Evolutionary conservation across 768 basidiomycete genomes (phyloP).

Genomic region (Panaeolus cyanescens): DNA sequence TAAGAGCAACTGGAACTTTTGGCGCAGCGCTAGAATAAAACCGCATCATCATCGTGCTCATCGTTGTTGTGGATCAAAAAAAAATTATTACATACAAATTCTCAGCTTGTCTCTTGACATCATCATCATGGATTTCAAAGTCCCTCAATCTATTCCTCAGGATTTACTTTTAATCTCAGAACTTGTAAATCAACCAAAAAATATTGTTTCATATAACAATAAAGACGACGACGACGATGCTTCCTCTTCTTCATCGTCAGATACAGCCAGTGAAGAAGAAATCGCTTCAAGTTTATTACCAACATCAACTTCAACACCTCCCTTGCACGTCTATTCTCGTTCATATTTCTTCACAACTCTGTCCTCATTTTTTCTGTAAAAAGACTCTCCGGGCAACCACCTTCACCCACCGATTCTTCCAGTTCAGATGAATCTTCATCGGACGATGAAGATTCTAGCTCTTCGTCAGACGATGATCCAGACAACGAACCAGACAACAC

Average conservation of each 20-base stretch:
- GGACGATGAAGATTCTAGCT: slow-evolving; percentile 43
- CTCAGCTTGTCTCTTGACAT: slow-evolving; percentile 5
- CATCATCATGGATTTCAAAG: slow-evolving; percentile 52
- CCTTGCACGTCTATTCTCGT: slow-evolving; percentile 11
- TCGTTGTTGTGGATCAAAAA: slow-evolving; percentile 13
- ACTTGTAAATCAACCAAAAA: slow-evolving; percentile 47
- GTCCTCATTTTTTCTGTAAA: slow-evolving; percentile 8
- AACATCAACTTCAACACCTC: background rate
- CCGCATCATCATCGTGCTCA: slow-evolving; percentile 22
- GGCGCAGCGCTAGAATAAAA: slow-evolving; percentile 51
- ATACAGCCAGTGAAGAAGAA: slow-evolving; percentile 69
- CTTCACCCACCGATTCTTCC: background rate
- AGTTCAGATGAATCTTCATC: slow-evolving; percentile 38
- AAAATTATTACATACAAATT: slow-evolving; percentile 17
- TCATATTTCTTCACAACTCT: slow-evolving; percentile 7
- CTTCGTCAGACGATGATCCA: slow-evolving; percentile 34
- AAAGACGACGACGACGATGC: slow-evolving; percentile 36
- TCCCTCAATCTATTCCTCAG: slow-evolving; percentile 65
- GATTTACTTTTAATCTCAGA: slow-evolving; percentile 76
- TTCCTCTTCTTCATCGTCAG: background rate
- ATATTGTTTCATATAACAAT: background rate
- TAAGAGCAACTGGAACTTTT: slow-evolving; percentile 73
- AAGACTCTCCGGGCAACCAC: background rate
- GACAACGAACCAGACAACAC: slow-evolving; percentile 18
- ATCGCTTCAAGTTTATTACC: slow-evolving; percentile 59